Conservation (phyloP, 139 green algal species). For the Marvania coccoides region DNA sequence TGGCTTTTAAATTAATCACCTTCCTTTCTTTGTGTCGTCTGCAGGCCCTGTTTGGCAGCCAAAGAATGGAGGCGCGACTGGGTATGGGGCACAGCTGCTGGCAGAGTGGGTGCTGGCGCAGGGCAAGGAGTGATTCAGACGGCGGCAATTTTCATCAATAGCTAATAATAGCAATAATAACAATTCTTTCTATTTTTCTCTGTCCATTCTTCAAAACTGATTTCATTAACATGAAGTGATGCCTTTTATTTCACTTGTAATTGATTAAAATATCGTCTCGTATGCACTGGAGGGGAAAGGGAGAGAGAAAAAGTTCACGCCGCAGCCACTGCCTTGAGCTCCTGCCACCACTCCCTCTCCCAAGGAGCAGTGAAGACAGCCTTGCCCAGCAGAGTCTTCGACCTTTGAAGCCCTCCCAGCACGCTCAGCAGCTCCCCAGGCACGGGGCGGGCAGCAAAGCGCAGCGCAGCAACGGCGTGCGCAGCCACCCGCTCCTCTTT, state of each 20-base stretch:
- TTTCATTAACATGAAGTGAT: too few species aligned
- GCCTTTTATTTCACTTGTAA: too few species aligned
- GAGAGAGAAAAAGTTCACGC: too few species aligned
- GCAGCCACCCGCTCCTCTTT: slow-evolving; percentile 2
- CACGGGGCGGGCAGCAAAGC: background rate
- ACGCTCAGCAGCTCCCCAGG: background rate
- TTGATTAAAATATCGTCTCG: too few species aligned
- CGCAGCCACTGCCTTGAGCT: background rate
- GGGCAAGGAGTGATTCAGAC: background rate
- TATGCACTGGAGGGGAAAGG: too few species aligned
- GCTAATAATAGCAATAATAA: too few species aligned
- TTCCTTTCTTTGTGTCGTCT: background rate
- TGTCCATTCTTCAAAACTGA: too few species aligned
- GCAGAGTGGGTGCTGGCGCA: slow-evolving; percentile 65
- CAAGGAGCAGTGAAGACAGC: background rate
- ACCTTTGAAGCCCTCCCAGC: background rate
- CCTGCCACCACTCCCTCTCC: background rate
- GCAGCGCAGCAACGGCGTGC: background rate
- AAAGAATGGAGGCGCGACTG: slow-evolving; percentile 75
- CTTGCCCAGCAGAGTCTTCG: background rate
- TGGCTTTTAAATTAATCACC: background rate
- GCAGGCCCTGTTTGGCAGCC: slow-evolving; percentile 78
- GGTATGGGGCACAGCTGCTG: slow-evolving; percentile 78
- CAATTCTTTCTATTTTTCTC: too few species aligned
- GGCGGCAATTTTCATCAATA: too few species aligned